Evolutionary conservation across 2,329 filamentous ascomycete species (phyloP).

Genomic region (Aulographum hederae): DNA sequence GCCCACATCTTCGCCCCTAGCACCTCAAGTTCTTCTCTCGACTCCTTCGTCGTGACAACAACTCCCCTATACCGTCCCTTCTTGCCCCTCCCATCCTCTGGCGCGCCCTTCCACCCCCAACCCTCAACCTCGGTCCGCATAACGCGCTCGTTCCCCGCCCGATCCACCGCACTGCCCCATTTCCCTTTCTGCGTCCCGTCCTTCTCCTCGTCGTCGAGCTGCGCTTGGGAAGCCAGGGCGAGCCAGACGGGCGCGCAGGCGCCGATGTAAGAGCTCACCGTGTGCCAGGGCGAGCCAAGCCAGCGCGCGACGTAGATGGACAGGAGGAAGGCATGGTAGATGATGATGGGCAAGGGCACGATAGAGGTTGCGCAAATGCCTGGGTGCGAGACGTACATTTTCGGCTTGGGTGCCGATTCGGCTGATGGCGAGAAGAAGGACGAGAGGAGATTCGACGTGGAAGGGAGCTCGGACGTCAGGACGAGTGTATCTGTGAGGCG

Average conservation of each 20-base stretch:
- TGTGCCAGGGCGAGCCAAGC: constrained; percentile 80
- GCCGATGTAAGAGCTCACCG: constrained; percentile 55
- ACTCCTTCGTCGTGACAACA: constrained; percentile 40
- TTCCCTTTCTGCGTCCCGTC: constrained; percentile 40
- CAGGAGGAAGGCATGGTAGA: constrained; percentile 50
- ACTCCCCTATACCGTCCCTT: constrained; percentile 41
- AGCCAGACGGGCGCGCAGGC: constrained; percentile 65
- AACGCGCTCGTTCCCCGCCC: constrained; percentile 38
- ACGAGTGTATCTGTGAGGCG: constrained; percentile 68
- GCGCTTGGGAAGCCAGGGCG: constrained; percentile 45
- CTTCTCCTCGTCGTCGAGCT: constrained; percentile 35
- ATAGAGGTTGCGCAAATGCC: constrained; percentile 73
- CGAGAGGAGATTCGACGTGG: background rate
- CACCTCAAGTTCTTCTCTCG: constrained; percentile 41
- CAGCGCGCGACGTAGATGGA: constrained; percentile 55
- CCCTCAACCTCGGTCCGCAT: constrained; percentile 70
- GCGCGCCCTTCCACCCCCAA: constrained; percentile 50
- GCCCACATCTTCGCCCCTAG: constrained; percentile 44
- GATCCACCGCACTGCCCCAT: constrained; percentile 63
- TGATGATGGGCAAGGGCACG: constrained; percentile 51
- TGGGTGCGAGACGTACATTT: constrained; percentile 66
- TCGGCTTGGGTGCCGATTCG: constrained; percentile 23
- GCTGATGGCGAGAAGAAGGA: background rate
- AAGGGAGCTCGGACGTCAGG: constrained; percentile 51
- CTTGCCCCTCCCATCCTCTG: constrained; percentile 52